These are phyloP conservation scores for Ochetophila trinervis DNA, from an alignment of 306 rosid species.

Conservation along the genomic window DNA sequence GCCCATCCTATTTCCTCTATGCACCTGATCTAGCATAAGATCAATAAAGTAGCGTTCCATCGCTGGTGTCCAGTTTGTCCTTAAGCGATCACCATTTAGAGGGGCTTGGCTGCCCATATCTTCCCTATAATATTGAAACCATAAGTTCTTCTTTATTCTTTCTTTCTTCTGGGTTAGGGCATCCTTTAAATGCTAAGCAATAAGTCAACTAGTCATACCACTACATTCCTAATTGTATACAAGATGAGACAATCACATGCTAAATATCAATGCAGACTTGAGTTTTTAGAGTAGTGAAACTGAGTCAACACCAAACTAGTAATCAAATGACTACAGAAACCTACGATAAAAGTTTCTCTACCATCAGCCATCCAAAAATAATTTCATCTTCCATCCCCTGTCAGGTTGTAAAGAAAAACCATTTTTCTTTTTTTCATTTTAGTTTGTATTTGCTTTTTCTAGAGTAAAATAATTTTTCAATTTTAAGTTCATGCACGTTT, in stretches of 20 bases:
- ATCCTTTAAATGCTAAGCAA: neutral
- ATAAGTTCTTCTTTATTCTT: neutral
- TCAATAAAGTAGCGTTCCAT: slow-evolving; percentile 46
- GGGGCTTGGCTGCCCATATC: slow-evolving; percentile 40
- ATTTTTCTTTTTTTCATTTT: too few relatives aligned
- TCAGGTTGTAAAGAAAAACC: too few relatives aligned
- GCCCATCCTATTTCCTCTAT: slow-evolving; percentile 55
- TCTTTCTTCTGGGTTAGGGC: neutral
- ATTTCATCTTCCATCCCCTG: neutral
- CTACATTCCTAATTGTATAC: neutral
- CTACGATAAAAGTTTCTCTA: neutral
- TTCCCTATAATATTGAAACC: slow-evolving; percentile 9
- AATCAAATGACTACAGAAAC: neutral
- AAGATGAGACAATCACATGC: neutral
- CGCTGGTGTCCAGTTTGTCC: slow-evolving; percentile 45
- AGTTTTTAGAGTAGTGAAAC: neutral
- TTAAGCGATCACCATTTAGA: slow-evolving; percentile 26
- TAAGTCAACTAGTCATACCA: neutral
- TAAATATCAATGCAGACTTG: neutral
- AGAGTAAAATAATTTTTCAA: too few relatives aligned
- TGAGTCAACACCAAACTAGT: neutral
- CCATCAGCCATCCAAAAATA: neutral
- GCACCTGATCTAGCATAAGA: slow-evolving; percentile 53
- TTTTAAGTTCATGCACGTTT: too few relatives aligned
- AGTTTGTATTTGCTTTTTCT: too few relatives aligned